Conservation (phyloP, 2,329 filamentous ascomycete genomes). For the Lachnellula willkommii region DNA sequence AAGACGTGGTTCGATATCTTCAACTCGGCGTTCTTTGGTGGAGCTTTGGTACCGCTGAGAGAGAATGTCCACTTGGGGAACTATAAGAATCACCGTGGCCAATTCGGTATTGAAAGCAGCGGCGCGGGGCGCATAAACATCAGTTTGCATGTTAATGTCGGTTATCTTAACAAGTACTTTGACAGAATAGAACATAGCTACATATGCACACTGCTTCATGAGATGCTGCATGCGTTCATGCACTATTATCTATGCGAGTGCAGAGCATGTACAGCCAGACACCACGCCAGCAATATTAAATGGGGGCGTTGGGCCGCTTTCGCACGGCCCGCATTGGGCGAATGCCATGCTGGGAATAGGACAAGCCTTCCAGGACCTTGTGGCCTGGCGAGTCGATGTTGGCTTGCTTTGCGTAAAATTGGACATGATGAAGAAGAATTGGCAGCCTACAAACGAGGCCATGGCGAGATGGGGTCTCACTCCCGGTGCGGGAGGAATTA, state of each 20-base stretch:
- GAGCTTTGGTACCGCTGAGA: neutral
- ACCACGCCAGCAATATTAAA: neutral
- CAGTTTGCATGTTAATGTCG: neutral
- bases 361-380: neutral
- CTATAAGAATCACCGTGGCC: neutral
- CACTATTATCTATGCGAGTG: neutral
- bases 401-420: neutral
- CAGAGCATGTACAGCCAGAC: neutral
- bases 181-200: neutral
- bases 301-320: neutral
- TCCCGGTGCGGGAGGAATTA: neutral
- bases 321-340: neutral
- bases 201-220: neutral
- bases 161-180: neutral
- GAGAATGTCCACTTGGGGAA: neutral
- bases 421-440: neutral
- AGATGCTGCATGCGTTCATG: neutral
- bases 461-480: neutral
- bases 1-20: neutral
- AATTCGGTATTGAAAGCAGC: neutral
- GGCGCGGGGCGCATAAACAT: neutral
- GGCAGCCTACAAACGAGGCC: neutral
- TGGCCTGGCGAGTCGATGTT: neutral
- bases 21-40: neutral
- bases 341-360: neutral